Evolutionary conservation across 129 eudicot genomes (phyloP).

Genomic region (Flaveria linearis): DNA sequence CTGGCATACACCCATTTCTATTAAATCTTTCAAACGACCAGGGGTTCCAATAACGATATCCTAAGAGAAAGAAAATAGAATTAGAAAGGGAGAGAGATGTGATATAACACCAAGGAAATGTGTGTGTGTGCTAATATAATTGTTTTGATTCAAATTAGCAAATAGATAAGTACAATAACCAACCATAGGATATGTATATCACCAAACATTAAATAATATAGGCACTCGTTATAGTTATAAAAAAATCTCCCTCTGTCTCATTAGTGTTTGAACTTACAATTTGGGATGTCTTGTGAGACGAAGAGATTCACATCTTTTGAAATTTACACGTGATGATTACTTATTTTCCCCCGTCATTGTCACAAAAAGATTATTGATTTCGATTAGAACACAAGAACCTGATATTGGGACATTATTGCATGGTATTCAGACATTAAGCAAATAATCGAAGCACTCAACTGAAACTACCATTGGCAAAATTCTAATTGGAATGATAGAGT

Average conservation of each 20-base stretch:
- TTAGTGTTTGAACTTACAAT: not conserved
- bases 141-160: not conserved
- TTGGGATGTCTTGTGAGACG: not conserved
- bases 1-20: conserved; percentile 77
- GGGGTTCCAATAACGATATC: conserved; percentile 97
- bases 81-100: conserved; percentile 8
- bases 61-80: conserved; percentile 44
- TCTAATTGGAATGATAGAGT: not conserved
- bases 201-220: not conserved
- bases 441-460: not conserved
- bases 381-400: not conserved
- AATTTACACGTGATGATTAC: not conserved
- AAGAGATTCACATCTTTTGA: not conserved
- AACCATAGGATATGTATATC: not conserved
- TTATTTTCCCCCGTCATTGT: not conserved
- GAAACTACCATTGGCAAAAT: conserved; percentile 1
- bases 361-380: not conserved
- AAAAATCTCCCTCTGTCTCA: not conserved
- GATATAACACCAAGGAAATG: not conserved
- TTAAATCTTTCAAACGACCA: conserved; percentile 88
- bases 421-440: not conserved
- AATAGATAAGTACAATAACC: not conserved
- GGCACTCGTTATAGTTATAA: not conserved
- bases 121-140: too few species aligned
- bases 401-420: not conserved